These are phyloP conservation scores for Gyromitra esculenta DNA, from an alignment of 2,329 filamentous ascomycete genomes.

Conservation along the genomic window DNA sequence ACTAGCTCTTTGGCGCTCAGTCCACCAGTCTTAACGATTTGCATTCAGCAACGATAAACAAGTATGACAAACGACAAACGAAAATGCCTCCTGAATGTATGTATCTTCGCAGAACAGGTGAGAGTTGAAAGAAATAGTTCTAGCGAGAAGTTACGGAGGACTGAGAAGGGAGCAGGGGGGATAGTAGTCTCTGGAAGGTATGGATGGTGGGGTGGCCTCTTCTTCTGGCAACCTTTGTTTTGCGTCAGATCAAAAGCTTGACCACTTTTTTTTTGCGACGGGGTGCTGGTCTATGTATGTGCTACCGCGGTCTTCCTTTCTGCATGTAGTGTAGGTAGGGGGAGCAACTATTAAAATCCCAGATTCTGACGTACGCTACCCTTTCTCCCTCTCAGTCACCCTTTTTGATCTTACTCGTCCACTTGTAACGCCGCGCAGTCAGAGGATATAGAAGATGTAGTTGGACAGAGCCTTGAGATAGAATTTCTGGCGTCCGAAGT, in stretches of 20 bases:
- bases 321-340: slow-evolving; percentile 37
- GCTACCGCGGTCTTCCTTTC: slow-evolving; percentile 30
- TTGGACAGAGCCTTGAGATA: slow-evolving; percentile 5
- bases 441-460: slow-evolving; percentile 24
- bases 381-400: slow-evolving; percentile 15
- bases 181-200: slow-evolving; percentile 32
- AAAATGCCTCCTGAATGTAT: slow-evolving; percentile 28
- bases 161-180: slow-evolving; percentile 40
- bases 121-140: slow-evolving; percentile 31
- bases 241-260: slow-evolving; percentile 51
- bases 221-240: slow-evolving; percentile 46
- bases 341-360: slow-evolving; percentile 36
- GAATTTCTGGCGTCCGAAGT: slow-evolving; percentile 26
- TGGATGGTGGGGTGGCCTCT: slow-evolving; percentile 48
- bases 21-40: slow-evolving; percentile 33
- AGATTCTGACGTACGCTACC: slow-evolving; percentile 44
- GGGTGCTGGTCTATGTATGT: slow-evolving; percentile 46
- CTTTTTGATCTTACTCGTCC: slow-evolving; percentile 8
- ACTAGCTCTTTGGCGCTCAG: slow-evolving; percentile 33
- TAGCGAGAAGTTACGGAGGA: slow-evolving; percentile 30
- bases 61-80: slow-evolving; percentile 18
- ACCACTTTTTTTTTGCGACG: slow-evolving; percentile 44
- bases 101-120: slow-evolving; percentile 29
- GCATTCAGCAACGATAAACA: slow-evolving; percentile 29
- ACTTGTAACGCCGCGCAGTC: slow-evolving; percentile 22